Evolutionary conservation across 805 yeast genomes (phyloP), one percentile per base, ranked within the genome.

Genomic region (Pichia thaimueangensis): DNA sequence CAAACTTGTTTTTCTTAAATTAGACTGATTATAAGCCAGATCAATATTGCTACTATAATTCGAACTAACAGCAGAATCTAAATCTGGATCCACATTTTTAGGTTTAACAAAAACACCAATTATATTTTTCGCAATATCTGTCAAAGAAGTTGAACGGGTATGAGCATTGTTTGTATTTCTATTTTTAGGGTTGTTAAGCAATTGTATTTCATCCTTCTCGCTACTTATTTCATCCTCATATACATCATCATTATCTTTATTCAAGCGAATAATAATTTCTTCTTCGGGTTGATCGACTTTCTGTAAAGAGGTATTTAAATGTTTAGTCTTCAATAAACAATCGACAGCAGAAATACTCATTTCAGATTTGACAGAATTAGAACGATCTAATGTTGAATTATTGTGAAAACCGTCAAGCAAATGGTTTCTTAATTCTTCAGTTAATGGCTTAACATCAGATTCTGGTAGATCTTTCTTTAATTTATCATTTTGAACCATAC

Each of bases 311-410:
- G 45, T 47, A 20, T 55, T 48, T 11, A 49, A 37, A 21, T 46
- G 37, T 22, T 34, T 50, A 1, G 65, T 60, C 9, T 48, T 49
- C 28, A 61, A 41, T 20, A 52, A 44, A 30, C 64, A 40, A 16
- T 60, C 63, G 10, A 45, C 54, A 2, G 62, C 54, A 11, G 50
- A 43, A 24, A 60, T 55, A 31, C 62, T 56, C 47, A 55, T 47
- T 22, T 47, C 50, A 6, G 65, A 60, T 38, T 51, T 56, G 7
- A 58, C 45, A 16, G 62, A 56, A 30, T 50, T 50, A 4, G 51
- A 42, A 49, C 69, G 58, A 35, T 48, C 51, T 22, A 68, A 58
- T 11, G 21, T 30, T 11, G 12, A 6, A 22, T 43, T 28, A 12
- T 41, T 45, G 25, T 54, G 47, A 19, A 64, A 68, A 20, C 54